Evolutionary conservation across 163 green algal genomes (phyloP), one percentile per base, ranked within the genome.

Genomic region (Chlamydomonas reinhardtii): DNA sequence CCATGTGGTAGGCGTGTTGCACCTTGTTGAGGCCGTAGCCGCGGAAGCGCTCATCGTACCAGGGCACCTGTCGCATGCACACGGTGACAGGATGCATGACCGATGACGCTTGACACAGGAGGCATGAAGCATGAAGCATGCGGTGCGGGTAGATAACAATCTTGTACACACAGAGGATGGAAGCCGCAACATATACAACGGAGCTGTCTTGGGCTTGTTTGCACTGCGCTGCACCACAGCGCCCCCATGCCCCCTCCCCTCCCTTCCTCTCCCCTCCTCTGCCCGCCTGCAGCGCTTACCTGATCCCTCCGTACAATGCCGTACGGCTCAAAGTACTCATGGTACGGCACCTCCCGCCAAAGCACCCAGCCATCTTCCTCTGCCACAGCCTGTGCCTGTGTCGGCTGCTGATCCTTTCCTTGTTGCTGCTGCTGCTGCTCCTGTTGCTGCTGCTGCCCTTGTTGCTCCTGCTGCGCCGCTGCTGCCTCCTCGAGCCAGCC

Each of bases 21-120:
- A 93, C 89, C 84, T 93, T 94, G 77, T 94, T 94, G 16, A 93
- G 89, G 2, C 89, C 88, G 66, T 93, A 93, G 17, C 91, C 91
- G 34, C 88, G 80, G 56, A 91, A 89, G 31, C 69, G 73, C 71
- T 92, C 88, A 64, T 80, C 71, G 74, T 85, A 91, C 11, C 29
- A 22, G 15, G 88, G 83, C 16, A 89, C 64, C 73, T 80, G 72
- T 2, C 43, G 43, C 43, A 54, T 11, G 11, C 6, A 54, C 43
- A 54, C 6, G 43, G 43, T 16, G 43, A 11, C n/a, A n/a, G n/a
- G n/a, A n/a, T n/a, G n/a, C n/a, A n/a, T n/a, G n/a, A n/a, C n/a
- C n/a, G n/a, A n/a, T n/a, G n/a, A n/a, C n/a, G n/a, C n/a, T n/a
- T n/a, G n/a, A n/a, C n/a, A n/a, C n/a, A n/a, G n/a, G n/a, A n/a